These are phyloP conservation scores for Stagonosporopsis chrysanthemi DNA, from an alignment of 2,329 filamentous ascomycete genomes.

Conservation along the genomic window DNA sequence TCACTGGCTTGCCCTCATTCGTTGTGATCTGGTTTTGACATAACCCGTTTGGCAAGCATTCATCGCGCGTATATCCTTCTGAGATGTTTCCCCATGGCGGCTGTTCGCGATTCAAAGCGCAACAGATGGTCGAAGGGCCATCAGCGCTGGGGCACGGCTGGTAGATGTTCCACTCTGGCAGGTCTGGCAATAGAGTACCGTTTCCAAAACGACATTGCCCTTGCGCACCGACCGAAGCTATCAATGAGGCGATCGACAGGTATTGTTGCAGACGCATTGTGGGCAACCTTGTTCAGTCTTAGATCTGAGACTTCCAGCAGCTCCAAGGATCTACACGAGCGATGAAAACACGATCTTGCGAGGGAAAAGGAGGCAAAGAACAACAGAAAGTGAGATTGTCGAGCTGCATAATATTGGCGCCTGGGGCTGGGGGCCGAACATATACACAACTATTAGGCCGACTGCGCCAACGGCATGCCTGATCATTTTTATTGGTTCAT, in stretches of 20 bases:
- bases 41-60: slow-evolving; percentile 13
- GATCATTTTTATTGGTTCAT: not conserved
- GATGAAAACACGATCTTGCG: not conserved
- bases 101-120: slow-evolving; percentile 1
- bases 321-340: not conserved
- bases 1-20: slow-evolving; percentile 1
- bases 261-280: slow-evolving; percentile 2
- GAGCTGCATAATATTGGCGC: slow-evolving; percentile 2
- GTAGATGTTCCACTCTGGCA: slow-evolving; percentile 6
- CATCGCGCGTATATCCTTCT: slow-evolving; percentile 3
- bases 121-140: slow-evolving; percentile 6
- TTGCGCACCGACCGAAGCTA: not conserved
- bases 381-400: not conserved
- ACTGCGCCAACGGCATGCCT: not conserved
- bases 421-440: slow-evolving; percentile 1
- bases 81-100: slow-evolving; percentile 5
- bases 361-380: not conserved
- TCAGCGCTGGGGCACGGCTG: slow-evolving; percentile 6
- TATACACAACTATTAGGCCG: slow-evolving; percentile 1
- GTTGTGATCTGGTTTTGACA: slow-evolving; percentile 11
- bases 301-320: not conserved
- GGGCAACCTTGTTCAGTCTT: not conserved
- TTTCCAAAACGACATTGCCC: slow-evolving; percentile 13
- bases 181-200: slow-evolving; percentile 7
- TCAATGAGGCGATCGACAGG: not conserved